Evolutionary conservation across 106 monocot genomes (phyloP), one percentile per base, ranked within the genome.

Genomic region (Acorus gramineus): DNA sequence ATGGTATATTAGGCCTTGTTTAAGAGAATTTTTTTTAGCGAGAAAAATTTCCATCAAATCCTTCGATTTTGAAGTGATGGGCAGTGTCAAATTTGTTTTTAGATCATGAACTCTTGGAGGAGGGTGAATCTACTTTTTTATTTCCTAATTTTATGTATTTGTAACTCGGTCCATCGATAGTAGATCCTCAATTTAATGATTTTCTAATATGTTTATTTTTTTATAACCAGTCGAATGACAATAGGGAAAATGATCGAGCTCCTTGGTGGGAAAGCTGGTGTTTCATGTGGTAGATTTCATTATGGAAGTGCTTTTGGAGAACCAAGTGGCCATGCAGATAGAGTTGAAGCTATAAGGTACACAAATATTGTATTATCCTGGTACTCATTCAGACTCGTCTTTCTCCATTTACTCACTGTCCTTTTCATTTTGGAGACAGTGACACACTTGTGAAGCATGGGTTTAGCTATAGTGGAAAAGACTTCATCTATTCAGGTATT

Each of bases 181-280:
- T 28, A 28, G 28, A 28, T 28, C 28, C 28, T 28, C 28, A 28
- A 28, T 28, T 28, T 28, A 28, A 28, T 28, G 28, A 28, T 28
- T 28, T 28, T 28, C 28, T 28, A 28, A 28, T 28, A 28, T 28
- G 28, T 55, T 11, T 1, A 1, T 55, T n/a, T 64, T 67, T 5
- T 50, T 3, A 57, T 64, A 52, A 52, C 14, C 47, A 96, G 98
- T 73, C 98, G 98, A 55, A 98, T 98, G 98, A 98, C 98, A 43
- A 84, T 98, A 49, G 98, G 98, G 44, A 98, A 98, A 81, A 92
- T 98, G 98, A 92, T 98, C 68, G 98, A 98, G 68, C 83, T 98
- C 54, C 79, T 98, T 75, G 98, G 98, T 69, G 80, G 98, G 42
- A 98, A 98, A 77, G 98, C 98, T 65, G 98, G 91, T 4, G 91